Percentiles rank a stretch among this genome's conserved stretches.
phyloP scores from a whole-genome alignment of 2,329 filamentous ascomycete species.

The Erysiphe pulchra region DNA sequence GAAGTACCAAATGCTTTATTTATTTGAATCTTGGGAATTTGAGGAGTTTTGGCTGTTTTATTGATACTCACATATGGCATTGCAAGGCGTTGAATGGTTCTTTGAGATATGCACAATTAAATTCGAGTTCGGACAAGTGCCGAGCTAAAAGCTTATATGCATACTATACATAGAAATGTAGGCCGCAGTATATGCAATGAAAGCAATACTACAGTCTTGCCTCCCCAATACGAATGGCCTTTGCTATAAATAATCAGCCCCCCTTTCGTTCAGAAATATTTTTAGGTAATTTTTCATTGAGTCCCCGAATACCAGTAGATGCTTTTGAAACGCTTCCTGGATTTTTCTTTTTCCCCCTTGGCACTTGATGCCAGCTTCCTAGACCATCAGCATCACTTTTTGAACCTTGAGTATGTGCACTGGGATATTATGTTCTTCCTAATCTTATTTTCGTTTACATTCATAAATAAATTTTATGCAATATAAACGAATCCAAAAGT shows the following conservation, averaged over 20 bases:
- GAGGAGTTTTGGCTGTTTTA: too few relatives aligned
- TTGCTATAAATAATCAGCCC: conserved; percentile 17
- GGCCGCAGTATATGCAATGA: neutral
- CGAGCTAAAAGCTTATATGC: neutral
- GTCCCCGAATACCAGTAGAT: conserved; percentile 16
- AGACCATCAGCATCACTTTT: conserved; percentile 25
- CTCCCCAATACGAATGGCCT: neutral
- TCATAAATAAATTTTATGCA: too few relatives aligned
- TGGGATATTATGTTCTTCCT: too few relatives aligned
- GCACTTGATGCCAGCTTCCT: conserved; percentile 31
- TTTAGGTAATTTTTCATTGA: conserved; percentile 28
- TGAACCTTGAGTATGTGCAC: conserved; percentile 23
- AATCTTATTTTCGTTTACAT: too few relatives aligned
- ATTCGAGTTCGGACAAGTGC: neutral
- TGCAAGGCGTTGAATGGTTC: too few relatives aligned
- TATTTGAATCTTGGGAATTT: too few relatives aligned
- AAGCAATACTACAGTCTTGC: neutral
- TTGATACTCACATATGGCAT: too few relatives aligned
- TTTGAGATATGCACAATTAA: too few relatives aligned
- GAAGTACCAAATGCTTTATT: too few relatives aligned
- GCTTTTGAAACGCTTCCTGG: conserved; percentile 20
- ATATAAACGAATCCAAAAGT: too few relatives aligned
- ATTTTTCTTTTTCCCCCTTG: conserved; percentile 26
- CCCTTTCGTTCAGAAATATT: conserved; percentile 36
- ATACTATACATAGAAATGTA: neutral